Evolutionary conservation across 2,329 filamentous ascomycete genomes (phyloP).

Genomic region (Rasamsonia emersonii): DNA sequence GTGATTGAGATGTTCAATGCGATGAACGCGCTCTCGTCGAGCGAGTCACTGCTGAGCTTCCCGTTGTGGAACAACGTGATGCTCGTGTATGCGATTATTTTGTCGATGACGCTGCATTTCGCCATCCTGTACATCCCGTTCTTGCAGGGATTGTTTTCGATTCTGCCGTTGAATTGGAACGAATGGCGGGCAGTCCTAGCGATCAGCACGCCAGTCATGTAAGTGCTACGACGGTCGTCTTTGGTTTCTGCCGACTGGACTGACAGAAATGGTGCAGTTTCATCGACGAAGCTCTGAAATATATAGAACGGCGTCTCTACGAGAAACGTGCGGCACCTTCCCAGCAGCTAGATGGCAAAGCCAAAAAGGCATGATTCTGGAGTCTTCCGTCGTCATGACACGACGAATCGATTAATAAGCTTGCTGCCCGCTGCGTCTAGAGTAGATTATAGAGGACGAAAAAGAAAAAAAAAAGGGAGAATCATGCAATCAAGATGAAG

Average conservation of each 20-base stretch:
- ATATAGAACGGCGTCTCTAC: conserved; percentile 61
- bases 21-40: conserved; percentile 94
- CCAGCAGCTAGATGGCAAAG: conserved; percentile 15
- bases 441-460: no score
- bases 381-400: no score
- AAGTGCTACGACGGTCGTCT: conserved; percentile 37
- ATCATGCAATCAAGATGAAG: no score
- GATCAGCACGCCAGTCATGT: conserved; percentile 90
- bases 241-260: conserved; percentile 7
- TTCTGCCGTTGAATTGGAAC: conserved; percentile 70
- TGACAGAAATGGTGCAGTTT: conserved; percentile 41
- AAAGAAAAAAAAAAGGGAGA: no score
- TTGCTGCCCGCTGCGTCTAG: no score
- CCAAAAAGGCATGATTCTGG: conserved; percentile 27
- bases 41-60: conserved; percentile 85
- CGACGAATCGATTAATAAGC: no score
- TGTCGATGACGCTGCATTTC: conserved; percentile 95
- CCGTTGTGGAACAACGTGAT: conserved; percentile 99
- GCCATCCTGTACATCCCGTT: conserved; percentile 86
- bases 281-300: conserved; percentile 78
- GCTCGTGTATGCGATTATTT: conserved; percentile 83
- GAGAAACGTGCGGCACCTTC: conserved; percentile 13
- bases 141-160: conserved; percentile 81
- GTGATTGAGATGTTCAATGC: conserved; percentile 99
- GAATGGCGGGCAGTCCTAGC: conserved; percentile 89